A percentile compares a stretch with the other conserved stretches of the same genome.
Evolutionary conservation across 345 rosid species (phyloP).

Genomic region (Pistacia integerrima): DNA sequence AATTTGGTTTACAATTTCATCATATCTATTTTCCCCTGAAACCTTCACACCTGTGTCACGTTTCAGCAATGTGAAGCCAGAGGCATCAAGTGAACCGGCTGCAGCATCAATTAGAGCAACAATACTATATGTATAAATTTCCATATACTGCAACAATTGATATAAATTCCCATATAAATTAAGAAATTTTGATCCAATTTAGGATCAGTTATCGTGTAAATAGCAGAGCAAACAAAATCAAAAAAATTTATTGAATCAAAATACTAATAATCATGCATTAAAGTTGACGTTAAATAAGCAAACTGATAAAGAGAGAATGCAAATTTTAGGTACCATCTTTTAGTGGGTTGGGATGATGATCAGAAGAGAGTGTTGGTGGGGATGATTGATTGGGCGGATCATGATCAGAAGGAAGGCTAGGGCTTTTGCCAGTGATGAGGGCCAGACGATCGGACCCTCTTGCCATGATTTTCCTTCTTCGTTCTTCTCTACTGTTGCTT

Average conservation of each 20-base stretch:
- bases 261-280: neutral
- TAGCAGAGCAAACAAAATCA: neutral
- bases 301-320: too few relatives aligned
- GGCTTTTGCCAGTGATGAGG: slow-evolving; percentile 32
- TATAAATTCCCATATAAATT: neutral
- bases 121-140: neutral
- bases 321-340: too few relatives aligned
- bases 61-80: neutral
- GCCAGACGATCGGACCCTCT: slow-evolving; percentile 44
- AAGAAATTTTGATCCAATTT: too few relatives aligned
- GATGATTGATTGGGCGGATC: neutral
- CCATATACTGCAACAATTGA: neutral
- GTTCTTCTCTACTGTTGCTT: slow-evolving; percentile 25
- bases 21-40: neutral
- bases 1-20: slow-evolving; percentile 5
- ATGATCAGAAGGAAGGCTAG: too few relatives aligned
- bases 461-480: slow-evolving; percentile 34
- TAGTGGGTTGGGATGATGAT: neutral
- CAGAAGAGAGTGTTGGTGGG: neutral
- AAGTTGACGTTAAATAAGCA: neutral
- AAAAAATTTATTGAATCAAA: neutral
- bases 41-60: neutral
- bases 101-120: neutral
- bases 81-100: neutral
- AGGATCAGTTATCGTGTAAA: too few relatives aligned